Conservation (phyloP, 495 filamentous ascomycete species). For the Amphirosellinia nigrospora region DNA sequence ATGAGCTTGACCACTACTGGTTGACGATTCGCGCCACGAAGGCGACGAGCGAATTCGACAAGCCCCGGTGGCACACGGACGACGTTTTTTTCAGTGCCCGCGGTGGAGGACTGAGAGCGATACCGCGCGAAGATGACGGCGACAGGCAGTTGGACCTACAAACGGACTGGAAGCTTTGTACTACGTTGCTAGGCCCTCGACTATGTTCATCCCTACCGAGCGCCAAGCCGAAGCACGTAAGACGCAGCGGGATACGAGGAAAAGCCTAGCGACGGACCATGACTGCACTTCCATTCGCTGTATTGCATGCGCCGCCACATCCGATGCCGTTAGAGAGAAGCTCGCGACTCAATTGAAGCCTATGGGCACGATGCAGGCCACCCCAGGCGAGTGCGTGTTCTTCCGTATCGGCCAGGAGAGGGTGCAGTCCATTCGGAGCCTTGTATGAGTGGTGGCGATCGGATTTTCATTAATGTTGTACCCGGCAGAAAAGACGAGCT, state of each 20-base stretch:
- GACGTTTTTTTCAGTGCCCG: constrained; percentile 40
- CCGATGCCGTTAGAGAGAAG: constrained; percentile 35
- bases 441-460: constrained; percentile 33
- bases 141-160: constrained; percentile 28
- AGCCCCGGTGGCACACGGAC: constrained; percentile 45
- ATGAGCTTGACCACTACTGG: constrained; percentile 41
- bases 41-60: constrained; percentile 40
- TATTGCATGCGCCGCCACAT: constrained; percentile 37
- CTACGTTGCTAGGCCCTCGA: constrained; percentile 41
- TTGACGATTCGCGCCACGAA: constrained; percentile 43
- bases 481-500: constrained; percentile 39
- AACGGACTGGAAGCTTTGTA: constrained; percentile 45
- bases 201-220: constrained; percentile 36
- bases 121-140: constrained; percentile 12
- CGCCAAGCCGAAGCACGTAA: constrained; percentile 32
- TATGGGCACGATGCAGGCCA: constrained; percentile 28
- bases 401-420: constrained; percentile 38
- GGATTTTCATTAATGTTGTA: constrained; percentile 45
- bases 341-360: constrained; percentile 29
- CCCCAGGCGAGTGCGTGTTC: constrained; percentile 28
- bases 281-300: constrained; percentile 40
- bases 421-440: constrained; percentile 47
- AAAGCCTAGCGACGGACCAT: constrained; percentile 31
- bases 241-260: constrained; percentile 27
- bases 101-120: constrained; percentile 20